phyloP scores from a whole-genome alignment of 2,329 filamentous ascomycete genomes.

The Helicocarpus griseus region DNA sequence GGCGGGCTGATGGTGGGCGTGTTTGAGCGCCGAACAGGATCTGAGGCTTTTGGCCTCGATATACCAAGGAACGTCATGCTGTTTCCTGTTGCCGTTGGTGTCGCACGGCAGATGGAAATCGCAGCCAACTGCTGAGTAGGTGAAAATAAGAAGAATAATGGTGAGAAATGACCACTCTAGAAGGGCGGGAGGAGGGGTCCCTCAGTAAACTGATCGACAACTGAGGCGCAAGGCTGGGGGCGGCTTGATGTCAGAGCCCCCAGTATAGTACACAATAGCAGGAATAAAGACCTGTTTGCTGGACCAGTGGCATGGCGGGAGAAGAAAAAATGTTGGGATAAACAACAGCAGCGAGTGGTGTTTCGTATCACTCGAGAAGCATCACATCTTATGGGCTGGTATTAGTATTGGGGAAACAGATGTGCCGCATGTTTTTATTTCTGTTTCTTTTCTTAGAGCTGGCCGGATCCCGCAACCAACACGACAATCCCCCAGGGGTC shows the following conservation, averaged over 20 bases:
- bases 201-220: too few relatives aligned
- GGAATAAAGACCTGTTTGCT: neutral
- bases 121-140: neutral
- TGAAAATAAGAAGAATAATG: neutral
- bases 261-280: neutral
- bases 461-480: neutral
- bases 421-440: neutral
- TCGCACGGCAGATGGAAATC: neutral
- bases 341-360: neutral
- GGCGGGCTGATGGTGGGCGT: conserved; percentile 1
- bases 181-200: neutral
- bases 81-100: neutral
- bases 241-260: neutral
- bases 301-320: neutral
- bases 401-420: neutral
- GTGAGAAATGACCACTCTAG: neutral
- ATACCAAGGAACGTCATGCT: conserved; percentile 1
- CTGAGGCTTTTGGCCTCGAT: neutral
- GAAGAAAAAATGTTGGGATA: neutral
- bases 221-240: neutral
- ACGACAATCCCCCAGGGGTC: neutral
- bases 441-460: neutral
- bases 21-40: conserved; percentile 1
- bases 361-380: neutral
- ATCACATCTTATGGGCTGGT: neutral